Base-by-base conservation (phyloP, 306 rosid genomes). In the Malus sieversii region DNA sequence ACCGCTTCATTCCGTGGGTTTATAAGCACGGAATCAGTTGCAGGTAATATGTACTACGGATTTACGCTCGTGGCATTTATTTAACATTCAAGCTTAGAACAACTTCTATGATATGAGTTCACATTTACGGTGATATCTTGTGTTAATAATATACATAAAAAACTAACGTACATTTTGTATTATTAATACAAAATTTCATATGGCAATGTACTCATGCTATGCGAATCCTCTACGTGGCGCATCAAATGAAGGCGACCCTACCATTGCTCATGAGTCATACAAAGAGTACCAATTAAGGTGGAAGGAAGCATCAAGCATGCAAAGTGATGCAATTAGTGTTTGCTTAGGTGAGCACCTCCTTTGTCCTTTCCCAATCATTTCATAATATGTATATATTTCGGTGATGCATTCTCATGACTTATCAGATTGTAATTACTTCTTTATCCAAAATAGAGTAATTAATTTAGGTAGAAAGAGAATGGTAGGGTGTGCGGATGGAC, bases 321-420 rank as follows among this genome's bases (percentile, higher is more conserved):
- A 60, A 38, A 16, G 53, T 23, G 67, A 38, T 38, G 66, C 32
- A 42, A 20, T 8, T 4, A 44, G 70, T 74, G 77, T 51, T 51
- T 70, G 44, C 62, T 70, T 51, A 70, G 61, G 62, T 51, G 40
- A 40, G 58, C 40, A 58, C 68, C 77, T 25, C 58, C 58, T 73
- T 73, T 73, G 20, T 59, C 68, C 9, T 73, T 48, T 73, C 65
- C 57, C 40, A 18, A 35, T 66, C 51, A 66, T 38, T 13, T 32
- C 23, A 19, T 29, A 32, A 30, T 32, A 25, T 62, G 14, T 11
- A 59, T 11, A 59, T 8, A 57, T 8, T 19, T 57, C n/a, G 11
- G 29, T 57, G 19, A 15, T 48, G 55, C 55, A 14, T 48, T 48
- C 20, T 51, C 20, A 15, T 18, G 25, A 20, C 23, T 53, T 59